phyloP scores from a whole-genome alignment of 805 yeast genomes.

The Cyberlindnera veronae region DNA sequence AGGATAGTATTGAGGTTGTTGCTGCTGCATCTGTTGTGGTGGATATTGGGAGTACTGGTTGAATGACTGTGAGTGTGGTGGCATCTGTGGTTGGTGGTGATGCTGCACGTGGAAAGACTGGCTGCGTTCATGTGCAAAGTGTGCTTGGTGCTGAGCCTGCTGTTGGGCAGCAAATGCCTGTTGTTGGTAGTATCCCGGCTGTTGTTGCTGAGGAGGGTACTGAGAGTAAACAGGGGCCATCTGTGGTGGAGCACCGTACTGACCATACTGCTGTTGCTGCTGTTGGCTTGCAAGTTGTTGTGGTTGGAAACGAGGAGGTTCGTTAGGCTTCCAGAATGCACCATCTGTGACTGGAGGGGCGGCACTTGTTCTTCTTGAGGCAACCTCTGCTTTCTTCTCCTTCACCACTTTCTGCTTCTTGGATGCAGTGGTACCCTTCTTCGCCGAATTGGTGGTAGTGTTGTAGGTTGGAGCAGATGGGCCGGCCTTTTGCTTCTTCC shows the following conservation, averaged over 20 bases:
- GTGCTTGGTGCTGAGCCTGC: conserved; percentile 24
- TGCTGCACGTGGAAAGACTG: conserved; percentile 22
- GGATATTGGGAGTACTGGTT: conserved; percentile 23
- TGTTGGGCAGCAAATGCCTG: conserved; percentile 7
- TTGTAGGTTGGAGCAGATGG: too few relatives aligned
- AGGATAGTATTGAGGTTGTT: conserved; percentile 2
- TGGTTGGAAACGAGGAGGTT: conserved; percentile 1
- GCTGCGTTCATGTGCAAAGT: conserved; percentile 18
- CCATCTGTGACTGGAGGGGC: conserved; percentile 3
- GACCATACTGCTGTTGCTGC: conserved; percentile 7
- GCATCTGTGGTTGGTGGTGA: conserved; percentile 25
- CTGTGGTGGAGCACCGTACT: conserved; percentile 6
- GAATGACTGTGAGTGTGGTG: conserved; percentile 22
- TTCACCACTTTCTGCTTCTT: conserved; percentile 6
- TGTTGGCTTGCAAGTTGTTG: conserved; percentile 18
- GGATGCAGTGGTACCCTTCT: conserved; percentile 26
- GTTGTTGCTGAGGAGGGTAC: conserved; percentile 8
- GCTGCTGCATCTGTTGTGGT: conserved; percentile 16
- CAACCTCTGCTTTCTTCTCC: not conserved
- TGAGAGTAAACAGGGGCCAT: conserved; percentile 6
- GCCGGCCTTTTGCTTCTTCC: conserved; percentile 35
- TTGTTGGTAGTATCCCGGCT: conserved; percentile 5
- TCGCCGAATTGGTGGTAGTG: too few relatives aligned
- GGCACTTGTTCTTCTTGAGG: not conserved
- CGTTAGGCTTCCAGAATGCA: conserved; percentile 11